A percentile compares a stretch with the other conserved stretches of the same genome.
These are phyloP conservation scores for Sarocladium kiliense DNA, from an alignment of 2,329 filamentous ascomycete species.

Conservation along the genomic window DNA sequence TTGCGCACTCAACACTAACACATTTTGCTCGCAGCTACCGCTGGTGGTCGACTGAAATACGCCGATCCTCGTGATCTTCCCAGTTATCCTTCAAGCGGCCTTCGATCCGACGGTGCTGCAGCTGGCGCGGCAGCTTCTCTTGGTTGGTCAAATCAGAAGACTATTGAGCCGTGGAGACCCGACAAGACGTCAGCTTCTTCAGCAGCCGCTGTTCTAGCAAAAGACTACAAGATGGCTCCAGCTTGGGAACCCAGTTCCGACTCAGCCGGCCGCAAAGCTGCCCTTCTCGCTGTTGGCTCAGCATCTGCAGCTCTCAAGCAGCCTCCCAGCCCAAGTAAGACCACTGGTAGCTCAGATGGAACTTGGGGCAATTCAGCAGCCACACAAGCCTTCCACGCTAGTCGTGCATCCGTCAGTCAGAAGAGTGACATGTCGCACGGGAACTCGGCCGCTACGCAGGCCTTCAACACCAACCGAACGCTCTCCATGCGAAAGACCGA, in stretches of 20 bases:
- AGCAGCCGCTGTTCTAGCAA: slow-evolving; percentile 37
- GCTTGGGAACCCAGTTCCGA: slow-evolving; percentile 60
- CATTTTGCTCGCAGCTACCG: not conserved
- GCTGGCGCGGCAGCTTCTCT: slow-evolving; percentile 70
- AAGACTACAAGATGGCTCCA: slow-evolving; percentile 38
- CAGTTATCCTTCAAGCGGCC: slow-evolving; percentile 64
- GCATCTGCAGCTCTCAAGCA: slow-evolving; percentile 26
- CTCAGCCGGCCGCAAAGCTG: slow-evolving; percentile 67
- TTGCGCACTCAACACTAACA: not conserved
- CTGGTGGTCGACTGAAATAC: slow-evolving; percentile 54
- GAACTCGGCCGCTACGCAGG: slow-evolving; percentile 28
- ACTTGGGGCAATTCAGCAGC: slow-evolving; percentile 64
- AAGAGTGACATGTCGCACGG: slow-evolving; percentile 18
- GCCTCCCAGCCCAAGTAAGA: slow-evolving; percentile 13
- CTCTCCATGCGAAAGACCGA: slow-evolving; percentile 21
- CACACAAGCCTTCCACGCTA: slow-evolving; percentile 55
- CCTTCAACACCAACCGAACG: slow-evolving; percentile 29
- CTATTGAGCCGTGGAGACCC: slow-evolving; percentile 62
- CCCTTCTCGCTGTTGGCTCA: slow-evolving; percentile 54
- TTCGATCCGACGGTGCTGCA: slow-evolving; percentile 52
- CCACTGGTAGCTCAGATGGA: slow-evolving; percentile 21
- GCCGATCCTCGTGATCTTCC: slow-evolving; percentile 69
- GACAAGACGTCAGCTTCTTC: slow-evolving; percentile 48
- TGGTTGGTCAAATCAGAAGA: slow-evolving; percentile 65
- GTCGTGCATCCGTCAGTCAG: slow-evolving; percentile 15